Evolutionary conservation across 2,329 filamentous ascomycete species (phyloP).

Genomic region (Cytospora schulzeri): DNA sequence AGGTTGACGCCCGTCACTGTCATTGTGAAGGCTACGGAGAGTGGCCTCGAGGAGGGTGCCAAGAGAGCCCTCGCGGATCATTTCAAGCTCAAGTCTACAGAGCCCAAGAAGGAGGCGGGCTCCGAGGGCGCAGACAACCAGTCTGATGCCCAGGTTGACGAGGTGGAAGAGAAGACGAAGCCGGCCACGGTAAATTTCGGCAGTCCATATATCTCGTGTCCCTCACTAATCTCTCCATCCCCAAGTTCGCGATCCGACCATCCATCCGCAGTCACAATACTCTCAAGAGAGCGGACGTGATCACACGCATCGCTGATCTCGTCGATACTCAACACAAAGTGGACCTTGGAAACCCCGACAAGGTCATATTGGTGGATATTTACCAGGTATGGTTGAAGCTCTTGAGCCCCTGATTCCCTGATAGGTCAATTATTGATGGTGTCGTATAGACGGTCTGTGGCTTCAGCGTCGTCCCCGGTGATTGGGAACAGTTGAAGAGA

Average conservation of each 20-base stretch:
- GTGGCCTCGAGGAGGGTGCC: slow-evolving; percentile 67
- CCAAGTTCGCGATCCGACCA: slow-evolving; percentile 81
- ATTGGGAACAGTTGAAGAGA: slow-evolving; percentile 74
- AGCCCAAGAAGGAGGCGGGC: slow-evolving; percentile 39
- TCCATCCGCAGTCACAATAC: slow-evolving; percentile 72
- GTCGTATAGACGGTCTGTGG: slow-evolving; percentile 67
- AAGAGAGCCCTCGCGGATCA: slow-evolving; percentile 62
- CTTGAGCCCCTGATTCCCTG: not conserved
- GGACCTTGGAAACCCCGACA: slow-evolving; percentile 75
- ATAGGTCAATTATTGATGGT: slow-evolving; percentile 1
- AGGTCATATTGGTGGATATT: slow-evolving; percentile 77
- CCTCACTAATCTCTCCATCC: slow-evolving; percentile 4
- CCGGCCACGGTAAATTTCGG: slow-evolving; percentile 9
- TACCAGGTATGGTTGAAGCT: slow-evolving; percentile 62
- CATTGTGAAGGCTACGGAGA: slow-evolving; percentile 67
- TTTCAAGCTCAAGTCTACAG: slow-evolving; percentile 57
- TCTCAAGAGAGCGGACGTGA: slow-evolving; percentile 68
- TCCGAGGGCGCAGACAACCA: slow-evolving; percentile 25
- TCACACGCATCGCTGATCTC: slow-evolving; percentile 68
- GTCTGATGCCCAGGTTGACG: slow-evolving; percentile 24
- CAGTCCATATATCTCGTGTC: not conserved
- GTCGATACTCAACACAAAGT: slow-evolving; percentile 73
- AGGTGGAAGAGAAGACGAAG: slow-evolving; percentile 20
- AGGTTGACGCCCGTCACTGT: slow-evolving; percentile 54
- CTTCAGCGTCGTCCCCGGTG: slow-evolving; percentile 74